A percentile compares a stretch with the other conserved stretches of the same genome.
Conservation (phyloP, 2,329 filamentous ascomycete genomes). For the Arthroderma sp. region DNA sequence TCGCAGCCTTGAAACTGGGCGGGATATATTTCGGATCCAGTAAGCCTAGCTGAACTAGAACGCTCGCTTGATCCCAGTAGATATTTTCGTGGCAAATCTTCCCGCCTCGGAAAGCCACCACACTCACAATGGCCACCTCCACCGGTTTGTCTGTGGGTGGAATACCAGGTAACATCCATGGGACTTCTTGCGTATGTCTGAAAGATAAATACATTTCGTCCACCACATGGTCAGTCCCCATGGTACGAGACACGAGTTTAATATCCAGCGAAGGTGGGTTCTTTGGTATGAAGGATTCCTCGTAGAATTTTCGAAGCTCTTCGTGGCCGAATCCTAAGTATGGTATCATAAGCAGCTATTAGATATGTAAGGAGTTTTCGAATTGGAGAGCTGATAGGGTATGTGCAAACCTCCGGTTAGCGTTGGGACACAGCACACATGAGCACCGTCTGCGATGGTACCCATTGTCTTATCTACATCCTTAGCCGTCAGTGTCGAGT, state of each 20-base stretch:
- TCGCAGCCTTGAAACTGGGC: slow-evolving; percentile 21
- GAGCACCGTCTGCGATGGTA: slow-evolving; percentile 14
- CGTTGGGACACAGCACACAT: slow-evolving; percentile 20
- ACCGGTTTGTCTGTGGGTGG: slow-evolving; percentile 44
- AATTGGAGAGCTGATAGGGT: background rate
- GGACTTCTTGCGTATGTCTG: slow-evolving; percentile 42
- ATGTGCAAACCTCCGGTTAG: slow-evolving; percentile 23
- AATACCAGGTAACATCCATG: slow-evolving; percentile 48
- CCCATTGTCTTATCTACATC: slow-evolving; percentile 24
- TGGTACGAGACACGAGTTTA: slow-evolving; percentile 44
- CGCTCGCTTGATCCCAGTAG: slow-evolving; percentile 51
- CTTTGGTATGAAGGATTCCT: slow-evolving; percentile 41
- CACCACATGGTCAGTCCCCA: slow-evolving; percentile 46
- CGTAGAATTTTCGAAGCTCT: slow-evolving; percentile 40
- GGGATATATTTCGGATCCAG: slow-evolving; percentile 43
- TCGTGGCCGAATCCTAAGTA: slow-evolving; percentile 27
- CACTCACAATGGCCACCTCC: slow-evolving; percentile 44
- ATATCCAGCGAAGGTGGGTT: slow-evolving; percentile 40
- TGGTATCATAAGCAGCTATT: background rate
- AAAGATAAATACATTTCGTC: slow-evolving; percentile 47
- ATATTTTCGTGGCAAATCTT: slow-evolving; percentile 42
- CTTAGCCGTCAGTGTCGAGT: slow-evolving; percentile 13
- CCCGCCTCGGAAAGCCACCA: slow-evolving; percentile 41
- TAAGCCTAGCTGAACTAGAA: slow-evolving; percentile 46
- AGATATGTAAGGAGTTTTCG: background rate